A percentile compares a stretch with the other conserved stretches of the same genome.
These are phyloP conservation scores for Alliaria petiolata DNA, from an alignment of 345 rosid species.

Conservation along the genomic window DNA sequence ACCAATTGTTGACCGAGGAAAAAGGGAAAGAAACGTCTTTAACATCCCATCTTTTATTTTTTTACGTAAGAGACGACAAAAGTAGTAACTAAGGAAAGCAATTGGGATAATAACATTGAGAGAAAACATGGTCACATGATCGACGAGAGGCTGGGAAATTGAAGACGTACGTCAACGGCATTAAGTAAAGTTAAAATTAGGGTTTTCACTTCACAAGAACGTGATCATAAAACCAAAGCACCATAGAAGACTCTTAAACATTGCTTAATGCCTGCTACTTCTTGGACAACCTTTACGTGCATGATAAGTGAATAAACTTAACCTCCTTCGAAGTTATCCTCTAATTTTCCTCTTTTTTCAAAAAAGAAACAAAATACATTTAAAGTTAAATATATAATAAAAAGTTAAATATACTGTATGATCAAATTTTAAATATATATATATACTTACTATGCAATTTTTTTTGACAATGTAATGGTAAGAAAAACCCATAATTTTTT, in stretches of 20 bases:
- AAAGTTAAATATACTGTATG: no score
- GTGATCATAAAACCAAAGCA: constrained; percentile 32
- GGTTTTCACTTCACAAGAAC: constrained; percentile 14
- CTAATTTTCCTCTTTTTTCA: neutral
- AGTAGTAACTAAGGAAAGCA: constrained; percentile 28
- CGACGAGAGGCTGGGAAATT: constrained; percentile 21
- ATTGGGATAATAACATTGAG: constrained; percentile 1
- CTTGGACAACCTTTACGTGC: constrained; percentile 55
- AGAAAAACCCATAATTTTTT: neutral
- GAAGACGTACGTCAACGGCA: constrained; percentile 40
- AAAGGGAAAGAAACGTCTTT: constrained; percentile 9
- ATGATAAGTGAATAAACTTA: constrained; percentile 51
- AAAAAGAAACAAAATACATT: neutral
- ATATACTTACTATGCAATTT: neutral
- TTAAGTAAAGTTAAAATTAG: constrained; percentile 30
- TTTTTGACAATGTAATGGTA: neutral
- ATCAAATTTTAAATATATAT: no score
- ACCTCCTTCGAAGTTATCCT: constrained; percentile 19
- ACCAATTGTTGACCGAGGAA: constrained; percentile 5
- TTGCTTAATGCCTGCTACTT: constrained; percentile 51
- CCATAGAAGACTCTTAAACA: constrained; percentile 29
- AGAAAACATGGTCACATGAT: constrained; percentile 37
- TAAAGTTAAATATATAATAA: neutral
- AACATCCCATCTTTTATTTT: constrained; percentile 1
- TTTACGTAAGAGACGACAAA: constrained; percentile 17